These are phyloP conservation scores for Pholiota conissans DNA, from an alignment of 768 basidiomycete genomes.

Conservation along the genomic window DNA sequence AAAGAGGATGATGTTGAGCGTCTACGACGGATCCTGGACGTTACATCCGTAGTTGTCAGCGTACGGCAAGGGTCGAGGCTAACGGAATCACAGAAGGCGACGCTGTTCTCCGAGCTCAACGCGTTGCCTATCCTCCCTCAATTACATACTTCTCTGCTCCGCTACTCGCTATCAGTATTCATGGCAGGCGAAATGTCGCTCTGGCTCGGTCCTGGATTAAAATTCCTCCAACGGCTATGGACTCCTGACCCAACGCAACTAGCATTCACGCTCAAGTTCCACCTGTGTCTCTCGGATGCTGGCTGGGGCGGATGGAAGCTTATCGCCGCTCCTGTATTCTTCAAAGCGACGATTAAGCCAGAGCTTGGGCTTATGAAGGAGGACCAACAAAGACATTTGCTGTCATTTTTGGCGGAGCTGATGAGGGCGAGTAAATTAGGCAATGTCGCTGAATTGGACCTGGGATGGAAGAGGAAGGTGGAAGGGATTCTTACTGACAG, in stretches of 20 bases:
- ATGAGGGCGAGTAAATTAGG: constrained; percentile 48
- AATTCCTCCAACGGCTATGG: constrained; percentile 57
- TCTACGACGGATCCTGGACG: constrained; percentile 53
- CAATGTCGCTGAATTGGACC: constrained; percentile 43
- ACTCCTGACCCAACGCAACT: constrained; percentile 12
- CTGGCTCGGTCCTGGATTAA: constrained; percentile 56
- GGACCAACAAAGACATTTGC: constrained; percentile 36
- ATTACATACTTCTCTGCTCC: constrained; percentile 35
- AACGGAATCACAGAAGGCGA: constrained; percentile 35
- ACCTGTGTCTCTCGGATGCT: constrained; percentile 61
- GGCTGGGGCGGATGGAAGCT: constrained; percentile 81
- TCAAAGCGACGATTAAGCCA: constrained; percentile 43
- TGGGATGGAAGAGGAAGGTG: constrained; percentile 57
- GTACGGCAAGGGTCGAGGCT: constrained; percentile 58
- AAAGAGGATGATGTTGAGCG: constrained; percentile 32
- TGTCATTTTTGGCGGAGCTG: constrained; percentile 54
- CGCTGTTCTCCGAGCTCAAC: constrained; percentile 31
- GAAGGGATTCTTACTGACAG: constrained; percentile 47
- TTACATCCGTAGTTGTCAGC: constrained; percentile 55
- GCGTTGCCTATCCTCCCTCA: constrained; percentile 27
- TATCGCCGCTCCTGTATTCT: constrained; percentile 58
- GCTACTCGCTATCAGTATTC: constrained; percentile 38
- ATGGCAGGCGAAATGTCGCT: constrained; percentile 44
- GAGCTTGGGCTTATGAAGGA: constrained; percentile 41
- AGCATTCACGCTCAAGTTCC: constrained; percentile 52